Percentiles rank a stretch among this genome's conserved stretches.
Conservation (phyloP, 768 basidiomycete species). For the Tulasnella sp. region DNA sequence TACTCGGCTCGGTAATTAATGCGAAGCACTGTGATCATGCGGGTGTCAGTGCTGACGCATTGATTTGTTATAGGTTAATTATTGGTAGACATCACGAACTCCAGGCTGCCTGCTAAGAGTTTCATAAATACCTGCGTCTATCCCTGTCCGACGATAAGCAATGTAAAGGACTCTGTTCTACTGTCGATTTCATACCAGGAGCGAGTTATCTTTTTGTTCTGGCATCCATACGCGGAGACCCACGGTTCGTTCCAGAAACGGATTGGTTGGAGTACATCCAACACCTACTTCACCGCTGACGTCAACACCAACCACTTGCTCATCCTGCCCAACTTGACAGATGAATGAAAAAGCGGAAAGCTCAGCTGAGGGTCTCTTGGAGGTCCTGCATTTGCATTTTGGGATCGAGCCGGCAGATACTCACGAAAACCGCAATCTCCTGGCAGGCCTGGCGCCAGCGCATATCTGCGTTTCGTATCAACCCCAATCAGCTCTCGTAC, state of each 20-base stretch:
- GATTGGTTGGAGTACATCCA: too few relatives aligned
- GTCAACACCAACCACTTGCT: not conserved
- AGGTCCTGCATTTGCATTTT: not conserved
- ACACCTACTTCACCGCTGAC: too few relatives aligned
- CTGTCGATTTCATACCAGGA: too few relatives aligned
- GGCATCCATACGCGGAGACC: too few relatives aligned
- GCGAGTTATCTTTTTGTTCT: too few relatives aligned
- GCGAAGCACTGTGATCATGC: not conserved
- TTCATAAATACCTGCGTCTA: too few relatives aligned
- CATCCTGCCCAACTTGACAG: not conserved
- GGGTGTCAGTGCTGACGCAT: not conserved
- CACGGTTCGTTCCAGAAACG: not conserved
- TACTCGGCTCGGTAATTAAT: not conserved
- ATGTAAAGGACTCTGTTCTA: too few relatives aligned
- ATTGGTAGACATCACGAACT: too few relatives aligned
- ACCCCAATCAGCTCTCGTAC: not conserved
- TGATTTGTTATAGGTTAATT: not conserved
- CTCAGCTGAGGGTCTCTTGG: not conserved
- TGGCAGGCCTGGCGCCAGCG: not conserved
- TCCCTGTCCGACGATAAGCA: too few relatives aligned
- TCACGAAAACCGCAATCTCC: not conserved
- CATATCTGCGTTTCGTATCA: not conserved
- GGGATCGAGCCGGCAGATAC: not conserved
- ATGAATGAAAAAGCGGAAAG: not conserved
- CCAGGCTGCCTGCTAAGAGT: too few relatives aligned